Conservation (phyloP, 208 protist species). For the Acanthamoeba polyphaga region DNA sequence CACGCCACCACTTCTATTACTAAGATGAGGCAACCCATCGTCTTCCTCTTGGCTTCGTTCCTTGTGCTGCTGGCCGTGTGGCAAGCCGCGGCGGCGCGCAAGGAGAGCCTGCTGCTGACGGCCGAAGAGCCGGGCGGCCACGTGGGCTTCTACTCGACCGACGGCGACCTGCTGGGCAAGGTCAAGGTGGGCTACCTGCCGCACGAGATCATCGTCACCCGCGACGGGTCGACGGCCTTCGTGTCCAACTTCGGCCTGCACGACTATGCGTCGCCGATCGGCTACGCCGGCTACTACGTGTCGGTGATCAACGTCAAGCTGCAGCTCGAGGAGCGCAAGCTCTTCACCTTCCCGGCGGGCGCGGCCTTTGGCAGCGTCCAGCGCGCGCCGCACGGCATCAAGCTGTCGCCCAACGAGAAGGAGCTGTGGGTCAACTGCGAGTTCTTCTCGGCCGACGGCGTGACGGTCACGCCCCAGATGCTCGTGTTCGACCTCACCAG, state of each 20-base stretch:
- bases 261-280: conserved; percentile 12
- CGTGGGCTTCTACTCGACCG: conserved; percentile 6
- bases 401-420: conserved; percentile 30
- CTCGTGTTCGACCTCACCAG: conserved; percentile 47
- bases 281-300: background rate
- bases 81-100: background rate
- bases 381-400: conserved; percentile 39
- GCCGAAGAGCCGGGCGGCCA: background rate
- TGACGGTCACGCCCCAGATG: background rate
- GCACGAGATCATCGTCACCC: conserved; percentile 28
- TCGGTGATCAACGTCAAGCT: conserved; percentile 9
- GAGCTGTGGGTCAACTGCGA: conserved; percentile 49
- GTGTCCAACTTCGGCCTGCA: conserved; percentile 5
- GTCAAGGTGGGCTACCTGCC: conserved; percentile 6
- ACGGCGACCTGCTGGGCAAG: conserved; percentile 38
- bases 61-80: background rate
- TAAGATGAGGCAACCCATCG: background rate
- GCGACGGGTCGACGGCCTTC: background rate
- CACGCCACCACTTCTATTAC: too few relatives aligned
- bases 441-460: background rate
- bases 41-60: background rate
- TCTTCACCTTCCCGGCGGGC: background rate
- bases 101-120: background rate
- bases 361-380: background rate
- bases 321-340: background rate